Conservation (phyloP, 108 stramenopile genomes). For the Cyclotella atomus region DNA sequence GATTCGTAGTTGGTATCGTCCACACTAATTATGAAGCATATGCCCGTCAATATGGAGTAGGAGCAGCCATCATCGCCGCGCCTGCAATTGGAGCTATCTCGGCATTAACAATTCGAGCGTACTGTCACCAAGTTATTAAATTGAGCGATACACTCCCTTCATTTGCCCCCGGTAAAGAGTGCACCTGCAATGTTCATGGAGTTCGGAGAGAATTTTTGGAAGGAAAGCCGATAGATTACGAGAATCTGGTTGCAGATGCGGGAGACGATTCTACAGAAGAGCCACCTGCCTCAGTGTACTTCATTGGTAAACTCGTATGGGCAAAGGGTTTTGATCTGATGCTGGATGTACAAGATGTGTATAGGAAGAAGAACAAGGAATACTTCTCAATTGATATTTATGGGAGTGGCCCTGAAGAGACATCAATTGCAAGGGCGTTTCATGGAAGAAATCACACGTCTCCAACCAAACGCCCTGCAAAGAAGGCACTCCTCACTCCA, state of each 20-base stretch:
- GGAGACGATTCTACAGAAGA: neutral
- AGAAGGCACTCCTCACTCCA: neutral
- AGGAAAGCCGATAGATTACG: conserved; percentile 29
- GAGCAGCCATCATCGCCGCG: conserved; percentile 68
- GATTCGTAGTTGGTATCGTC: conserved; percentile 89
- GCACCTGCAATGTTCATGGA: conserved; percentile 94
- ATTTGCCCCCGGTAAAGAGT: conserved; percentile 82
- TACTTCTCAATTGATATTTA: conserved; percentile 82
- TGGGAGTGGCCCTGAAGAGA: conserved; percentile 74
- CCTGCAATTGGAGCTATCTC: conserved; percentile 73
- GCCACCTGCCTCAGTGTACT: conserved; percentile 73
- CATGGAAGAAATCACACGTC: conserved; percentile 59
- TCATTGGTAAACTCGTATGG: conserved; percentile 96
- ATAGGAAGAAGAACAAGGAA: conserved; percentile 50
- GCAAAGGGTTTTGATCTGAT: conserved; percentile 92
- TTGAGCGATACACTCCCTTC: conserved; percentile 70
- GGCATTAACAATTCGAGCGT: conserved; percentile 74
- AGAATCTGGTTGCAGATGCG: conserved; percentile 17
- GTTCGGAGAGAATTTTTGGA: conserved; percentile 87
- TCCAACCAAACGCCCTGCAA: conserved; percentile 27
- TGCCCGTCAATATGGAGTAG: conserved; percentile 73
- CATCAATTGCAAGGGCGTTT: conserved; percentile 70
- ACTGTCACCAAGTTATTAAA: conserved; percentile 88
- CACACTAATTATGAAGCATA: conserved; percentile 96
- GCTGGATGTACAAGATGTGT: conserved; percentile 73